Percentiles rank a stretch among this genome's conserved stretches.
phyloP scores from a whole-genome alignment of 192 early-diverging fungal genomes.

The Chytriomyces sp. region DNA sequence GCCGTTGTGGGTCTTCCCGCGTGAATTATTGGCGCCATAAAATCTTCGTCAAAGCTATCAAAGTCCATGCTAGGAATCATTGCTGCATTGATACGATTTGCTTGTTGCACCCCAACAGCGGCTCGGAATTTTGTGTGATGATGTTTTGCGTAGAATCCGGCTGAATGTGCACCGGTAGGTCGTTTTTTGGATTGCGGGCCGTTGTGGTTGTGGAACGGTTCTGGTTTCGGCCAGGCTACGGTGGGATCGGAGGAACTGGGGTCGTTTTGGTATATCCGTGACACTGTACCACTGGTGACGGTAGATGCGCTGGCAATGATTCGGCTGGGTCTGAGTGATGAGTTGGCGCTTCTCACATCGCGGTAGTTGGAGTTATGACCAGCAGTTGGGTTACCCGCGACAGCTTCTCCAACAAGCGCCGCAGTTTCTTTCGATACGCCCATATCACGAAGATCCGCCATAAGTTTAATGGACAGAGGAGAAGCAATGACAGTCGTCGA shows the following conservation, averaged over 20 bases:
- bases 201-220: constrained; percentile 15
- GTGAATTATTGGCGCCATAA: neutral
- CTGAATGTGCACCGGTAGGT: constrained; percentile 50
- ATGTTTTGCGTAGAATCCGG: constrained; percentile 53
- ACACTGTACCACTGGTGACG: neutral
- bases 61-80: neutral
- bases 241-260: constrained; percentile 1
- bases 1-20: constrained; percentile 3
- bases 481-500: constrained; percentile 27
- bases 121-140: constrained; percentile 21
- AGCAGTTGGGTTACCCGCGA: neutral
- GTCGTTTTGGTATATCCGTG: neutral
- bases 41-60: constrained; percentile 7
- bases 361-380: neutral
- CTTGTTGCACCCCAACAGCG: constrained; percentile 11
- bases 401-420: constrained; percentile 15
- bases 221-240: constrained; percentile 21
- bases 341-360: neutral
- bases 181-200: constrained; percentile 3
- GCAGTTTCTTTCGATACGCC: constrained; percentile 22
- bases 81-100: too few relatives aligned
- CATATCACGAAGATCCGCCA: constrained; percentile 1
- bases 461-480: constrained; percentile 31
- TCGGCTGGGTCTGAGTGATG: neutral
- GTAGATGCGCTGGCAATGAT: neutral